A percentile compares a stretch with the other conserved stretches of the same genome.
phyloP scores from a whole-genome alignment of 1,284 basidiomycete genomes.

The Cryptococcus hybrid region DNA sequence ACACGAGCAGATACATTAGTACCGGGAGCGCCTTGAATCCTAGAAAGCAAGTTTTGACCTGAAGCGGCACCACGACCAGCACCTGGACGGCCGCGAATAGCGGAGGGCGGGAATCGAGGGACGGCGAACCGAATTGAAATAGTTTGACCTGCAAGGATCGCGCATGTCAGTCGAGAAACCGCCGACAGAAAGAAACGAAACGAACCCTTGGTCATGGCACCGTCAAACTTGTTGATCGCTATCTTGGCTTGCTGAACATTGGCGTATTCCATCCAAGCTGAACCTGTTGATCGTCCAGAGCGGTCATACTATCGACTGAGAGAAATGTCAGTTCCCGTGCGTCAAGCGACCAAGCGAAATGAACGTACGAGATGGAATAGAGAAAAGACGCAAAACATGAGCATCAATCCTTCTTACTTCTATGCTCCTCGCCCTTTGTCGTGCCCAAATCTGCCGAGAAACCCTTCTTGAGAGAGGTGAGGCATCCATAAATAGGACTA shows the following conservation, averaged over 20 bases:
- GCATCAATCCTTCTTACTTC: slow-evolving; percentile 12
- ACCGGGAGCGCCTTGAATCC: slow-evolving; percentile 19
- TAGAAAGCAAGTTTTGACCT: slow-evolving; percentile 24
- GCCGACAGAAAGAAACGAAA: background rate
- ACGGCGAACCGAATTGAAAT: slow-evolving; percentile 66
- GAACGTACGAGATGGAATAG: slow-evolving; percentile 14
- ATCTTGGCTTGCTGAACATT: slow-evolving; percentile 71
- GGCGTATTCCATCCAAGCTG: slow-evolving; percentile 79
- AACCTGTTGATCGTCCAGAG: slow-evolving; percentile 86
- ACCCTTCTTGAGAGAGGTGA: background rate
- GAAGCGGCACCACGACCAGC: slow-evolving; percentile 6
- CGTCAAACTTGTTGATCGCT: slow-evolving; percentile 84
- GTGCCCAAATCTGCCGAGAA: background rate
- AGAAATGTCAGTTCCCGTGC: slow-evolving; percentile 31
- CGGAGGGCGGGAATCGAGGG: slow-evolving; percentile 2
- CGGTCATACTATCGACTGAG: slow-evolving; percentile 73
- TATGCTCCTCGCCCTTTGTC: background rate
- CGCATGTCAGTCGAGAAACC: background rate
- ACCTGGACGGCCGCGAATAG: background rate
- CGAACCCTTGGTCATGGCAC: slow-evolving; percentile 84
- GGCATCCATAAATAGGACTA: background rate
- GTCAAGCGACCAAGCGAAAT: slow-evolving; percentile 2
- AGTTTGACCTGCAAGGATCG: slow-evolving; percentile 62
- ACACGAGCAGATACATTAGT: background rate
- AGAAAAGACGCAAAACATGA: slow-evolving; percentile 20